Evolutionary conservation across 305 asterid genomes (phyloP), one percentile per base, ranked within the genome.

Genomic region (Fraxinus dipetala): DNA sequence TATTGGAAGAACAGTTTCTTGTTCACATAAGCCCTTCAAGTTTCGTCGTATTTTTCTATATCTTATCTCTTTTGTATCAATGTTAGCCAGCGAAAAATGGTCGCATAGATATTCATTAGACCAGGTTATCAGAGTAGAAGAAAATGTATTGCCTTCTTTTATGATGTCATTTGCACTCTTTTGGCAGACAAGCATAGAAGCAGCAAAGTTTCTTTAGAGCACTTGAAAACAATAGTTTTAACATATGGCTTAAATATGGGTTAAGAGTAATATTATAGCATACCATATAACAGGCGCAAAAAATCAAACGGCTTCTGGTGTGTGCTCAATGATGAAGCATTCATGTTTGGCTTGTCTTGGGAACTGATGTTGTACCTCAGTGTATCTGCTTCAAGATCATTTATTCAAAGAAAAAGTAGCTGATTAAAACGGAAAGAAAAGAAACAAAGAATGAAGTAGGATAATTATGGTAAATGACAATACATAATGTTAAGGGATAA

Each of bases 251-350:
- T 59, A 11, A 48, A 77, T 43, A 83, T 72, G 72, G 63, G 67
- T 48, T 9, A 51, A 59, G 8, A 30, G 40, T 26, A 54, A 45
- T 16, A 73, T 48, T 20, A 76, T 26, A 77, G 65, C 75, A 61
- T 85, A 92, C 96, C 96, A 76, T 56, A 90, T 38, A 90, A 74
- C 59, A 86, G 81, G 70, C 89, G 90, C 2, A 90, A 54, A 78
- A 89, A 84, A 83, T 88, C 89, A 72, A 89, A 80, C 22, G 94
- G 84, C 38, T 83, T 88, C 34, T 84, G 82, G 26, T 84, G 87
- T 82, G 63, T 82, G 83, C 82, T 83, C 79, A 79, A 77, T 38
- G 87, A 77, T 79, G 87, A 83, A 45, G 80, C 76, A 43, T 83
- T 45, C 78, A 75, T 76, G 80, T 40, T 80, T 83, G 79, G 78